A percentile compares a stretch with the other conserved stretches of the same genome.
phyloP scores from a whole-genome alignment of 345 rosid genomes.

The Cardamine occulta region DNA sequence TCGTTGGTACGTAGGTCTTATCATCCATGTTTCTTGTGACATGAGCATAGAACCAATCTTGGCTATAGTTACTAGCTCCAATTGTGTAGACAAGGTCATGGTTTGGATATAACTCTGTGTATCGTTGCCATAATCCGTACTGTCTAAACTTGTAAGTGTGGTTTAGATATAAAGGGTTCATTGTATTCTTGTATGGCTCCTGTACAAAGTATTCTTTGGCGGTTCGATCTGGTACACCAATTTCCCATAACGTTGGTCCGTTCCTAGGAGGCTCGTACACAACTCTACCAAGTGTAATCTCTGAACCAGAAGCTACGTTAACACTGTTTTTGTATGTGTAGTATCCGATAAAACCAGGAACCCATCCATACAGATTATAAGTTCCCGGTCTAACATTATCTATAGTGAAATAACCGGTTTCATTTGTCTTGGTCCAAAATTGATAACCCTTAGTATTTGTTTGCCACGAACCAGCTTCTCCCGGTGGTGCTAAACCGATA shows the following conservation, averaged over 20 bases:
- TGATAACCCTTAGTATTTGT: slow-evolving; percentile 85
- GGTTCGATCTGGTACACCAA: slow-evolving; percentile 73
- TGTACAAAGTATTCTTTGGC: slow-evolving; percentile 80
- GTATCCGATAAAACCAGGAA: slow-evolving; percentile 75
- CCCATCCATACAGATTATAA: slow-evolving; percentile 76
- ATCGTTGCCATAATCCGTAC: slow-evolving; percentile 77
- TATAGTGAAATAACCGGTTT: slow-evolving; percentile 60
- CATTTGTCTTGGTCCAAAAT: slow-evolving; percentile 69
- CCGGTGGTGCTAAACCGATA: slow-evolving; percentile 84
- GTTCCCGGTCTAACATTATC: slow-evolving; percentile 62
- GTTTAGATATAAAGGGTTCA: slow-evolving; percentile 51
- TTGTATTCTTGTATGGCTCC: slow-evolving; percentile 55
- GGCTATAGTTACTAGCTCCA: slow-evolving; percentile 51
- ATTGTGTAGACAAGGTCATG: slow-evolving; percentile 61
- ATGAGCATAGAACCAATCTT: slow-evolving; percentile 91
- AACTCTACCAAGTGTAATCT: slow-evolving; percentile 48
- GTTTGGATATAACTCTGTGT: slow-evolving; percentile 59
- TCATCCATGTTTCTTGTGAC: slow-evolving; percentile 58
- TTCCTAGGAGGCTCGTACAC: slow-evolving; percentile 73
- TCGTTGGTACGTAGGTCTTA: slow-evolving; percentile 51
- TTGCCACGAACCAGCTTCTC: slow-evolving; percentile 84
- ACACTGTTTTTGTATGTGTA: slow-evolving; percentile 48
- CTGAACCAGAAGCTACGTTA: slow-evolving; percentile 51
- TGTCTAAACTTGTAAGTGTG: slow-evolving; percentile 61
- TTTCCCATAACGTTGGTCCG: slow-evolving; percentile 91